These are phyloP conservation scores for Taphrina pruni DNA, from an alignment of 1,139 yeast genomes.

Conservation along the genomic window DNA sequence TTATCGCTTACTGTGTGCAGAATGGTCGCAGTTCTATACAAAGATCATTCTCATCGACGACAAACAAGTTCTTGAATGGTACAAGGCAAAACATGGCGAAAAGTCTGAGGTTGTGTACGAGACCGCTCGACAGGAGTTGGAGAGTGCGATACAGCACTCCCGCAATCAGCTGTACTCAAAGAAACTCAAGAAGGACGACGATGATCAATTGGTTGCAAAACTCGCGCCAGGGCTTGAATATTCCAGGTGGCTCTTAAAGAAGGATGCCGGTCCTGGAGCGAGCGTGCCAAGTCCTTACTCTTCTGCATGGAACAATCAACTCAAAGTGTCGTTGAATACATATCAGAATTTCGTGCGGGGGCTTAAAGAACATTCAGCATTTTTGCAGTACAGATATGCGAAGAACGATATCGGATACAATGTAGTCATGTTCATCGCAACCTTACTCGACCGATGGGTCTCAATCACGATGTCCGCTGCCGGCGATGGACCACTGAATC, in stretches of 20 bases:
- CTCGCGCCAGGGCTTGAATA: slow-evolving; percentile 28
- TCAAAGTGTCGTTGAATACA: slow-evolving; percentile 25
- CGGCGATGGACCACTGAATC: slow-evolving; percentile 24
- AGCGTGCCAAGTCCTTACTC: slow-evolving; percentile 21
- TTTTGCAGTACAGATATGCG: slow-evolving; percentile 25
- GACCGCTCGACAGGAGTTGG: slow-evolving; percentile 11
- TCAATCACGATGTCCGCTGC: slow-evolving; percentile 31
- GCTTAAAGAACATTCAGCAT: slow-evolving; percentile 22
- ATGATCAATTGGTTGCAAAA: slow-evolving; percentile 1
- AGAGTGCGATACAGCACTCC: slow-evolving; percentile 13
- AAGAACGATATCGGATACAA: slow-evolving; percentile 28
- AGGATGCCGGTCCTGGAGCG: slow-evolving; percentile 29
- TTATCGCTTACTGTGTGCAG: slow-evolving; percentile 12
- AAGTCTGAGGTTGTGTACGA: slow-evolving; percentile 13
- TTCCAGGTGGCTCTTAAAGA: slow-evolving; percentile 28
- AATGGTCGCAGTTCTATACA: slow-evolving; percentile 29
- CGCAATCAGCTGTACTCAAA: neutral
- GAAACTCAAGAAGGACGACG: neutral
- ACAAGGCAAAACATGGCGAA: neutral
- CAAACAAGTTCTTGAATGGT: slow-evolving; percentile 25
- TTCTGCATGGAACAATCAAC: slow-evolving; percentile 26
- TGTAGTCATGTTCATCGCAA: slow-evolving; percentile 29
- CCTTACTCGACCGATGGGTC: slow-evolving; percentile 24
- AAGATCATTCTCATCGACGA: slow-evolving; percentile 12
- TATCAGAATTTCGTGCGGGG: slow-evolving; percentile 26